A percentile compares a stretch with the other conserved stretches of the same genome.
Evolutionary conservation across 495 filamentous ascomycete species (phyloP).

Genomic region (Penicillium longicatenatum): DNA sequence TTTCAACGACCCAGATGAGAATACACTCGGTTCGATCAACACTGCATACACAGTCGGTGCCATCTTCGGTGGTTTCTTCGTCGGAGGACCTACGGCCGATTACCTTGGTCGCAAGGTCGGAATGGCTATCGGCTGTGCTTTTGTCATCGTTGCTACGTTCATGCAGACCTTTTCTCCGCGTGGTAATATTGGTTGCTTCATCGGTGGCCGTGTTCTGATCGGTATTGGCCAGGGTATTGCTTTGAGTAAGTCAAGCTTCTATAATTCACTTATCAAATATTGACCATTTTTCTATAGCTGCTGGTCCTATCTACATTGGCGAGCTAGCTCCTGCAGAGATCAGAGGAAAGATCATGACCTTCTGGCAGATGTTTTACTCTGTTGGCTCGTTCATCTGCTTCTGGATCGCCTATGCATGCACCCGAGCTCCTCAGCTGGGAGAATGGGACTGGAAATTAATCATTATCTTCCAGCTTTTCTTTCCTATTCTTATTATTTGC

Average conservation of each 20-base stretch:
- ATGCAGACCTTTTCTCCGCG: constrained; percentile 61
- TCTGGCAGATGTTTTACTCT: constrained; percentile 68
- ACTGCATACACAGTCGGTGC: constrained; percentile 66
- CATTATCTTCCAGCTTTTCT: constrained; percentile 62
- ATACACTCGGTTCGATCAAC: constrained; percentile 58
- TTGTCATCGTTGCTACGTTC: constrained; percentile 63
- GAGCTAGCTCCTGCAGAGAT: constrained; percentile 60
- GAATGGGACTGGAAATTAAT: constrained; percentile 67
- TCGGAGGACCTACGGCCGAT: constrained; percentile 59
- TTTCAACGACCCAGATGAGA: constrained; percentile 54
- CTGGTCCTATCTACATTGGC: constrained; percentile 64
- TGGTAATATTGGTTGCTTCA: constrained; percentile 58
- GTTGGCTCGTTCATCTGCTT: constrained; percentile 66
- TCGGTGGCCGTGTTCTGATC: constrained; percentile 62
- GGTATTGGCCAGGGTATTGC: constrained; percentile 67
- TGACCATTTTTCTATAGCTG: constrained; percentile 32
- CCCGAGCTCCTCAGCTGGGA: constrained; percentile 48
- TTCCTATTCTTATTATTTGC: constrained; percentile 53
- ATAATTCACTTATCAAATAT: neutral
- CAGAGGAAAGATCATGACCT: constrained; percentile 65
- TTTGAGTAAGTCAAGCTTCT: constrained; percentile 48
- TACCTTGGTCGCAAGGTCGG: constrained; percentile 58
- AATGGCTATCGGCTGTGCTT: constrained; percentile 57
- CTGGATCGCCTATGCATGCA: constrained; percentile 61
- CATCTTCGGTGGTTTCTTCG: constrained; percentile 62